These are phyloP conservation scores for Botrytis hyacinthi DNA, from an alignment of 2,329 filamentous ascomycete genomes.

Conservation along the genomic window DNA sequence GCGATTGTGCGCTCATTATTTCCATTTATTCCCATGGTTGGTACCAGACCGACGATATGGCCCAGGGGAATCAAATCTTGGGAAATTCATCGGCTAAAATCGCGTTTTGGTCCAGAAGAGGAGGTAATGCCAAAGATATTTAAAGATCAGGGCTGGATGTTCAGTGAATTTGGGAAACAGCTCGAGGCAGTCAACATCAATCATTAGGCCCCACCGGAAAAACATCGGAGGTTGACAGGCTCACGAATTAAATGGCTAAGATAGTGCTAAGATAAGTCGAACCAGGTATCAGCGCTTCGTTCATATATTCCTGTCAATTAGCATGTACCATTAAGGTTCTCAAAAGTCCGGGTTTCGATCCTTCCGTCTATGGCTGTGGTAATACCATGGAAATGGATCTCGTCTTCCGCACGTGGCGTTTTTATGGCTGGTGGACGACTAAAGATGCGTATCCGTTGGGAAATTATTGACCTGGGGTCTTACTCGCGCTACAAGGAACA, in stretches of 20 bases:
- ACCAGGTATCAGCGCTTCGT: conserved; percentile 8
- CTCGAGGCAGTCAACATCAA: not conserved
- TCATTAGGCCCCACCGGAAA: not conserved
- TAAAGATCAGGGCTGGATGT: not conserved
- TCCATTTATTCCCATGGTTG: not conserved
- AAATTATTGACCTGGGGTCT: conserved; percentile 3
- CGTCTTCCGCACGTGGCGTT: conserved; percentile 3
- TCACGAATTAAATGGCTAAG: not conserved
- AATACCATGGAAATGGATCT: not conserved
- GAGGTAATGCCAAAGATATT: not conserved
- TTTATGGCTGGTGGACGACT: not conserved
- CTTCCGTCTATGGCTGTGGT: not conserved
- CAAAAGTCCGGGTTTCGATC: not conserved
- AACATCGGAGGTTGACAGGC: not conserved
- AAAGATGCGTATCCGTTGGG: not conserved
- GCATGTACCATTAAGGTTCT: not conserved
- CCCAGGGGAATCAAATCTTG: not conserved
- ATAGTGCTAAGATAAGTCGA: conserved; percentile 1
- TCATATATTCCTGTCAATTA: not conserved
- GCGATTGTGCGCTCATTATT: not conserved
- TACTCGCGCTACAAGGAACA: conserved; percentile 5
- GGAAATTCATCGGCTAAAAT: not conserved
- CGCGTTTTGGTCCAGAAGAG: not conserved
- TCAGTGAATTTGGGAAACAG: not conserved
- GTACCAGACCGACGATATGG: not conserved